Conservation (phyloP, 2,329 filamentous ascomycete genomes). For the Stachybotrys echinatus region DNA sequence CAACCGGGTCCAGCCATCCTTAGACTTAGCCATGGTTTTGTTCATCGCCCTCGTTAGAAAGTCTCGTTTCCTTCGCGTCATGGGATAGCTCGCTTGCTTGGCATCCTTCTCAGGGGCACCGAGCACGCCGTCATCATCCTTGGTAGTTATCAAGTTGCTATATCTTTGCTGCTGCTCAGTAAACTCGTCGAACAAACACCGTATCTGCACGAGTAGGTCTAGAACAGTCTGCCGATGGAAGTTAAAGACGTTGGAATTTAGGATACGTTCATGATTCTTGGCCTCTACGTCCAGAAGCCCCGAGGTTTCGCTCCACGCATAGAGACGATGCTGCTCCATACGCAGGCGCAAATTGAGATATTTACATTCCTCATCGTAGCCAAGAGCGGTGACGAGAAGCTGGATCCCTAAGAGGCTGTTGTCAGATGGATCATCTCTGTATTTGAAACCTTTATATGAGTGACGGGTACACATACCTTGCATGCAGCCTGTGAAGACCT, state of each 20-base stretch:
- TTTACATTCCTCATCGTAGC: slow-evolving; percentile 41
- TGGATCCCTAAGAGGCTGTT: slow-evolving; percentile 31
- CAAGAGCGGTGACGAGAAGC: slow-evolving; percentile 40
- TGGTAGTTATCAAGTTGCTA: slow-evolving; percentile 25
- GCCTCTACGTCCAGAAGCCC: slow-evolving; percentile 38
- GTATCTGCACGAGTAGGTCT: slow-evolving; percentile 40
- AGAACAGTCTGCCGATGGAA: slow-evolving; percentile 44
- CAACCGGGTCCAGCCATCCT: slow-evolving; percentile 27
- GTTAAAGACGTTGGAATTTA: slow-evolving; percentile 41
- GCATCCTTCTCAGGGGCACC: slow-evolving; percentile 37
- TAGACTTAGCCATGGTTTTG: slow-evolving; percentile 28
- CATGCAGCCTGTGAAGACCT: slow-evolving; percentile 41
- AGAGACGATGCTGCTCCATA: slow-evolving; percentile 45
- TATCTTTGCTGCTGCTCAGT: slow-evolving; percentile 34
- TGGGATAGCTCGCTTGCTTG: slow-evolving; percentile 37
- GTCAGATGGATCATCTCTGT: slow-evolving; percentile 2
- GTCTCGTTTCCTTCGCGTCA: slow-evolving; percentile 31
- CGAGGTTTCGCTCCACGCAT: slow-evolving; percentile 44
- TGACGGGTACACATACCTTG: slow-evolving; percentile 24
- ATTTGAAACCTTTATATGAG: slow-evolving; percentile 2
- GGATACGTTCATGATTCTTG: slow-evolving; percentile 33
- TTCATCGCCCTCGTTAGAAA: slow-evolving; percentile 41
- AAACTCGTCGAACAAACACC: slow-evolving; percentile 42
- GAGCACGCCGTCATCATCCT: slow-evolving; percentile 27
- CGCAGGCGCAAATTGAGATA: slow-evolving; percentile 43